Evolutionary conservation across 768 basidiomycete genomes (phyloP), one percentile per base, ranked within the genome.

Genomic region (Floccularia luteovirens): DNA sequence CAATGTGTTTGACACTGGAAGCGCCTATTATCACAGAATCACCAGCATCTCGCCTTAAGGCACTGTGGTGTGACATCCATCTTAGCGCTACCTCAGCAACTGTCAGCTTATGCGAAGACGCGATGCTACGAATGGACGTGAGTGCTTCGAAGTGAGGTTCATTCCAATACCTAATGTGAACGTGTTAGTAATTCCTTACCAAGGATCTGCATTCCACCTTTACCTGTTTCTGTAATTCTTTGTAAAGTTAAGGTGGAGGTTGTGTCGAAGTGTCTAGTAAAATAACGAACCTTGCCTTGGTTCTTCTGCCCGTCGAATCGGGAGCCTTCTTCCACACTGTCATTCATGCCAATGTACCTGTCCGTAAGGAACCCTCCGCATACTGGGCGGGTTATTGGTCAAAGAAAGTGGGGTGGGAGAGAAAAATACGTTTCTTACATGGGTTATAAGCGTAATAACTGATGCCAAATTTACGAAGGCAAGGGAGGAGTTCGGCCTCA

Each of bases 1-100:
- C 68, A 34, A 79, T 72, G 48, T 83, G 80, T 22, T 62, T 59
- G 46, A 73, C 36, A 43, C 66, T 75, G 3, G 72, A 75, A 20
- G 79, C 79, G n/a, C 79, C 79, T 47, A 84, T 79, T 41, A 82
- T 58, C 41, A 81, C 59, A 17, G 70, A 55, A 47, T 76, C 72
- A 8, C 72, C 68, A 19, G 62, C 48, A 45, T 75, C 72, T 5
- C 66, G 57, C 47, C 69, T 64, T 36, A 80, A 50, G 2, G 60
- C 42, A 4, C 71, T 74, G 44, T 81, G 78, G 42, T 80, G 69
- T 38, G 77, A 72, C 37, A 71, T 61, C 79, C 79, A 82, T n/a
- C 79, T 64, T 34, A 79, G 57, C 1, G 77, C 74, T 3, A 77
- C 64, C 55, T 80, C 76, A 2, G 68, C 62, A 41, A 77, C 56